Percentiles rank a stretch among this genome's conserved stretches.
phyloP scores from a whole-genome alignment of 2,329 filamentous ascomycete species.

The Blastomyces parvus region DNA sequence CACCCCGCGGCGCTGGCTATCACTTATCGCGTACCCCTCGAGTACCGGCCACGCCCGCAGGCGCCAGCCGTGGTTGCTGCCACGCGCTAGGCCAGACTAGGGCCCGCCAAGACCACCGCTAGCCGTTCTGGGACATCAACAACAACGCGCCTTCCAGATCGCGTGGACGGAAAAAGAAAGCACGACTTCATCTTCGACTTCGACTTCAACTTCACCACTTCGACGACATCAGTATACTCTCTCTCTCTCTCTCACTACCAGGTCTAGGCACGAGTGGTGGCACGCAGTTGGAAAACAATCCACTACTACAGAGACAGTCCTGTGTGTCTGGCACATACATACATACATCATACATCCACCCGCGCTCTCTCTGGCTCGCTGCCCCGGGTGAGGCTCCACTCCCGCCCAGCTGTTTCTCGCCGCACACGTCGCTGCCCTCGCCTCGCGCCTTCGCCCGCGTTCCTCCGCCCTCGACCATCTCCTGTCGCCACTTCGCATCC shows the following conservation, averaged over 20 bases:
- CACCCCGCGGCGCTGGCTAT: neutral
- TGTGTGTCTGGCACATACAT: conserved; percentile 1
- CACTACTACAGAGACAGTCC: neutral
- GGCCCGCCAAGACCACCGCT: neutral
- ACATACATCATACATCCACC: neutral
- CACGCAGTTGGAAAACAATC: neutral
- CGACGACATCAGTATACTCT: neutral
- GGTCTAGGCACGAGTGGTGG: too few species aligned
- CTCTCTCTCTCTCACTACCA: too few species aligned
- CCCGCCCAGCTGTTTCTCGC: neutral
- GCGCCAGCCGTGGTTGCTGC: neutral
- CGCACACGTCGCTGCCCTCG: neutral
- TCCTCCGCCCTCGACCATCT: neutral
- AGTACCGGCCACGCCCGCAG: neutral
- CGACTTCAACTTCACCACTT: neutral
- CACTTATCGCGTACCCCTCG: neutral
- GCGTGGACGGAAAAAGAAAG: neutral
- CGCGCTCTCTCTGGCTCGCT: neutral
- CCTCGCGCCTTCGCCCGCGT: neutral
- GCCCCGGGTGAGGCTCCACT: neutral
- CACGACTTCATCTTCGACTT: too few species aligned
- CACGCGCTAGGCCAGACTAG: neutral
- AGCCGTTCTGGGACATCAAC: conserved; percentile 10
- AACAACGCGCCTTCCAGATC: conserved; percentile 6
- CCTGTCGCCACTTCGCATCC: neutral